Evolutionary conservation across 306 rosid genomes (phyloP), one percentile per base, ranked within the genome.

Genomic region (Purshia tridentata): DNA sequence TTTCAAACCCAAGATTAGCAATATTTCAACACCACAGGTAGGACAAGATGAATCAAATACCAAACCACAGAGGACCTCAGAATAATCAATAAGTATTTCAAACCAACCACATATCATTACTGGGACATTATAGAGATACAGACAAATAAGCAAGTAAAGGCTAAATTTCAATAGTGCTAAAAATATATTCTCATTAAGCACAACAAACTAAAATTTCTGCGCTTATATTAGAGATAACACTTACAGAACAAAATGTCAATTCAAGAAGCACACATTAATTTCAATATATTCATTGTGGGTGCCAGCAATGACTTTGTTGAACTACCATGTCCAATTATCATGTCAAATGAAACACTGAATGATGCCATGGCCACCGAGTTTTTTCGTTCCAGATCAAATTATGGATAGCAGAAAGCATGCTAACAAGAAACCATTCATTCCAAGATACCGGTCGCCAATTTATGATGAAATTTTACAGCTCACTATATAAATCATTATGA

Each of bases 161-260:
- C 51, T 19, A 20, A 52, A 45, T 12, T 40, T 52, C 12, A 37
- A 70, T 39, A 70, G 37, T 52, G 18, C 13, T 7, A 45, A 8
- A 42, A 40, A 54, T 45, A 35, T 10, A 54, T 54, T 10, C 16
- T 40, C 41, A 13, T 62, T 12, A 4, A 41, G 39, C 41, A 76
- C 39, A 75, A 67, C 11, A 2, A 67, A n/a, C 47, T 42, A 56
- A 48, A 46, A 54, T 3, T 8, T 60, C 40, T 52, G 19, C 23
- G 41, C 49, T 39, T 54, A 41, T 40, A 41, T 40, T n/a, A 13
- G n/a, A 63, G 5, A 14, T 40, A 62, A 12, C 42, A 40, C 29
- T 9, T 16, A 63, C 35, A 63, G 13, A 35, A 2, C 47, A 68
- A 49, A 64, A 69, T 40, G 45, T 10, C 73, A 69, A 69, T 50